Conservation (phyloP, 257 asterid species). For the Nicotiana tabacum region DNA sequence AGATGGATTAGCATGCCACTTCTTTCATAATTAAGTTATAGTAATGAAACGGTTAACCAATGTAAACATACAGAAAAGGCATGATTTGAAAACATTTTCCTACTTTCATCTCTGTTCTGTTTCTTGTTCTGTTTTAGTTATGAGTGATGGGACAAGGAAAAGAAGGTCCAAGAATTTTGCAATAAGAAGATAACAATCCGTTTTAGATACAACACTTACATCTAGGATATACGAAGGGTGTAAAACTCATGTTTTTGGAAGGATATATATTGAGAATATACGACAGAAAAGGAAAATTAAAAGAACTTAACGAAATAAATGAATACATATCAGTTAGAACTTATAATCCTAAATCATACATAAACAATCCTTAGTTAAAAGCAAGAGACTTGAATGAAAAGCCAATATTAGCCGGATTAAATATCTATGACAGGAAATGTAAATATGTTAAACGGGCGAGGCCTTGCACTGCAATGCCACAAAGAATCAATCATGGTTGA, state of each 20-base stretch:
- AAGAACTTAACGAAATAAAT: not conserved
- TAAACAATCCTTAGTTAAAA: not conserved
- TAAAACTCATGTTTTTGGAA: accelerated
- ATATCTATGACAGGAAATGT: not conserved
- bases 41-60: not conserved
- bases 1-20: not conserved
- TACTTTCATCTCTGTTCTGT: not conserved
- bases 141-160: not conserved
- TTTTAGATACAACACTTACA: not conserved
- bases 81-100: not conserved
- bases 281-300: accelerated
- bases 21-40: not conserved
- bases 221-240: not conserved
- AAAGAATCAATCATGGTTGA: too few species aligned
- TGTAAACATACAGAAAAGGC: not conserved
- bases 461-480: not conserved
- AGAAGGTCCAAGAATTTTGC: not conserved
- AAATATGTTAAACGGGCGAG: too few species aligned
- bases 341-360: not conserved
- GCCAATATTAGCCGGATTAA: not conserved
- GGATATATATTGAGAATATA: not conserved
- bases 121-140: not conserved
- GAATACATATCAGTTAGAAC: not conserved
- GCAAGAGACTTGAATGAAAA: not conserved
- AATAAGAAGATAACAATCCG: not conserved